Base-by-base conservation (phyloP, 2,329 filamentous ascomycete genomes). In the Achaetomium macrosporum region DNA sequence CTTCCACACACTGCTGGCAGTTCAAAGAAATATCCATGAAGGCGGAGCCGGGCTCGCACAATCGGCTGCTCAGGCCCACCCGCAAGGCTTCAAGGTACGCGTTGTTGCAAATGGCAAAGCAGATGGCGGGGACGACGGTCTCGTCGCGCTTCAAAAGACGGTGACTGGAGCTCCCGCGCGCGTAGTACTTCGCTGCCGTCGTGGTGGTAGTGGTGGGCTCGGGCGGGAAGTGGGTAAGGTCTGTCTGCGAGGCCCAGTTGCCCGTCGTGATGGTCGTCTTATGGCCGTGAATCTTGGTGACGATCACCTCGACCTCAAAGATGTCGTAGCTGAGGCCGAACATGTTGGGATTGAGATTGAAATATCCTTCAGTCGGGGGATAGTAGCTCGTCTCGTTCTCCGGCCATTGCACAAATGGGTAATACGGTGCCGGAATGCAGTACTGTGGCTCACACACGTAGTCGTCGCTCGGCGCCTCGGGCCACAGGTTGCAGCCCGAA, bases 301-400 rank as follows among this genome's bases (percentile, higher is more conserved):
- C 60, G 11, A 73, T 61, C 1, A 70, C 59, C 5, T 76, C 62
- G 20, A 73, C 67, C 17, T 74, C 72, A 55, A 85, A 87, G 16
- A 87, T 82, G 40, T 77, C 77, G 54, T 80, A 84, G 46, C 73
- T 77, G 15, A 88, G 69, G 5, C 83, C 84, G 53, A 88, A 88
- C 0, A 73, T 73, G 1, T 71, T 65, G 0, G 85, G 81, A 51
- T 83, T 72, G n/a, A 88, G 73, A 54, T 87, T 77, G 68, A 83
- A 88, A 64, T 86, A 87, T 3, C 76, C 79, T 0, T 72, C 64
- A 0, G 71, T 73, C 1, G 76, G 72, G 2, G 76, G 76, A 57
- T 76, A 83, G 61, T 78, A 82, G 15, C 68, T 57, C 0, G 76
- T 80, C 41, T 70, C 52, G 51, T 74, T 72, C 1, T 65, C 59